A percentile compares a stretch with the other conserved stretches of the same genome.
phyloP scores from a whole-genome alignment of 352 stramenopile genomes.

The Globisporangium barbulae region DNA sequence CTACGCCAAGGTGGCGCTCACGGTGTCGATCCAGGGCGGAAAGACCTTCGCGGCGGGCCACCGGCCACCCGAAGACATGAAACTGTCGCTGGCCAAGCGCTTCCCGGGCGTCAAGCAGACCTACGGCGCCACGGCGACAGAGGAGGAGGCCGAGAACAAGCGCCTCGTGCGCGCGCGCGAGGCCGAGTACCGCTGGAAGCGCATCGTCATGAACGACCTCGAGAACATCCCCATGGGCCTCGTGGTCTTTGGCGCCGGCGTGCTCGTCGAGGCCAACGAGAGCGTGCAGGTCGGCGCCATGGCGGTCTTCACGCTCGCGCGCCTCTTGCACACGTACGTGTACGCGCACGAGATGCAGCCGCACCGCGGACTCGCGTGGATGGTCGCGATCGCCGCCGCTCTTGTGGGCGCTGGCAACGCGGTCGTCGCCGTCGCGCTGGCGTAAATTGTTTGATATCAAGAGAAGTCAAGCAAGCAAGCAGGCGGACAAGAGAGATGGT shows the following conservation, averaged over 20 bases:
- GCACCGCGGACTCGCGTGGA: slow-evolving; percentile 30
- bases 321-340: slow-evolving; percentile 33
- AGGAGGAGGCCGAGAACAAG: slow-evolving; percentile 11
- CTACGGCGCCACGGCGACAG: slow-evolving; percentile 14
- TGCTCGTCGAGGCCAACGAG: slow-evolving; percentile 24
- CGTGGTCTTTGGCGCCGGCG: slow-evolving; percentile 31
- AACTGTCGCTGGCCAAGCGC: slow-evolving; percentile 16
- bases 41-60: slow-evolving; percentile 30
- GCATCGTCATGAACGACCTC: slow-evolving; percentile 50
- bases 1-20: slow-evolving; percentile 36
- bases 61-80: slow-evolving; percentile 30
- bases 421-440: background rate
- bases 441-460: background rate
- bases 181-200: slow-evolving; percentile 37
- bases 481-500: background rate
- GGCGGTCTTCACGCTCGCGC: slow-evolving; percentile 29
- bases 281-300: slow-evolving; percentile 23
- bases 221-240: slow-evolving; percentile 49
- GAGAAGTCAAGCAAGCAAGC: background rate
- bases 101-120: slow-evolving; percentile 23
- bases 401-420: slow-evolving; percentile 8
- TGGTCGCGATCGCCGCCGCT: slow-evolving; percentile 17
- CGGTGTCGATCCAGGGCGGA: slow-evolving; percentile 28
- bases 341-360: slow-evolving; percentile 45
- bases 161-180: slow-evolving; percentile 19